Percentiles rank a stretch among this genome's conserved stretches.
phyloP scores from a whole-genome alignment of 331 rosid species.

The Saraca asoca region DNA sequence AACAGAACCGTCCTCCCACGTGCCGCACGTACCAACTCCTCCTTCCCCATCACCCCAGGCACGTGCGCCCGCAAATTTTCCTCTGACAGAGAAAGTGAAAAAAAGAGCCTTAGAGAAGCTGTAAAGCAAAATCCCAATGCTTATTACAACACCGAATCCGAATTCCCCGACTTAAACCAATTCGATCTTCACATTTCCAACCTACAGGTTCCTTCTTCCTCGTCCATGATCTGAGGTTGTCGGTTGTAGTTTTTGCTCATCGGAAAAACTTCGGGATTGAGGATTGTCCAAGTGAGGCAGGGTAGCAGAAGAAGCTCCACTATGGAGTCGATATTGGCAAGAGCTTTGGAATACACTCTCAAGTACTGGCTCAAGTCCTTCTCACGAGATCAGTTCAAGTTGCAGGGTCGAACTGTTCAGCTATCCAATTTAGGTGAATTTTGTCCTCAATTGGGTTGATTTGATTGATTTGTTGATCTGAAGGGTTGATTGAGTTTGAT shows the following conservation, averaged over 20 bases:
- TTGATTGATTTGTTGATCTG: background rate
- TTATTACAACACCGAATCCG: background rate
- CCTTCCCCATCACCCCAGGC: conserved; percentile 27
- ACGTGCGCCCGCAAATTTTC: conserved; percentile 31
- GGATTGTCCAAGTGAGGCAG: conserved; percentile 4
- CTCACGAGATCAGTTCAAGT: conserved; percentile 88
- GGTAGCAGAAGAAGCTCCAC: conserved; percentile 1
- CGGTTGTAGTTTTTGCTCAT: background rate
- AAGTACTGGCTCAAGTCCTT: conserved; percentile 95
- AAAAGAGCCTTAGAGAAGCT: background rate
- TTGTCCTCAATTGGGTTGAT: background rate
- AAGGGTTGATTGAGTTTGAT: conserved; percentile 12
- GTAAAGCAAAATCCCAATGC: conserved; percentile 9
- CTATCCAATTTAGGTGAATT: conserved; percentile 77
- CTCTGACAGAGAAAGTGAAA: background rate
- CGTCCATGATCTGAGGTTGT: conserved; percentile 11
- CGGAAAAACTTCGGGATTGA: conserved; percentile 2
- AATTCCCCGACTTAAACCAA: conserved; percentile 31
- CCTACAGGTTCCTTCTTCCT: background rate
- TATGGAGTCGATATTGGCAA: conserved; percentile 85
- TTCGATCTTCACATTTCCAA: background rate
- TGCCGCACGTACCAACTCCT: conserved; percentile 12
- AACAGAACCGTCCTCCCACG: conserved; percentile 28
- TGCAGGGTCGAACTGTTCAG: conserved; percentile 83
- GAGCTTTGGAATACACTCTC: conserved; percentile 88